Evolutionary conservation across 345 rosid genomes (phyloP).

Genomic region (Durio zibethinus): DNA sequence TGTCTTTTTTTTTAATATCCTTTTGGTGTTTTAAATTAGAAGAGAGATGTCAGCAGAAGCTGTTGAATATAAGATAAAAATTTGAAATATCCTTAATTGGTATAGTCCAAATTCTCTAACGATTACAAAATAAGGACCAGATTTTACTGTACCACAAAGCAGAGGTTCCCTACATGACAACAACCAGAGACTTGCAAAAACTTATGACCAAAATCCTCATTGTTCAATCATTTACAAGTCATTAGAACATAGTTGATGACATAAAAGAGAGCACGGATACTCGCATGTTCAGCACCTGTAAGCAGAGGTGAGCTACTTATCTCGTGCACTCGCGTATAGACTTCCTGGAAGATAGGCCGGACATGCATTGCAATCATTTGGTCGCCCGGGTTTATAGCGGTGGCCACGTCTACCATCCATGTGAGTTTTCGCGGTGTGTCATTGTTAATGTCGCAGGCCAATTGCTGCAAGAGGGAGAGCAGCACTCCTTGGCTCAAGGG

Average conservation of each 20-base stretch:
- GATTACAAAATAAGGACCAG: constrained; percentile 6
- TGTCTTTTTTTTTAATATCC: too few relatives aligned
- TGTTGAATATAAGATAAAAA: too few relatives aligned
- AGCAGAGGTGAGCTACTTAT: constrained; percentile 43
- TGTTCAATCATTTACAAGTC: constrained; percentile 47
- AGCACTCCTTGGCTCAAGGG: constrained; percentile 91
- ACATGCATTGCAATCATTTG: constrained; percentile 57
- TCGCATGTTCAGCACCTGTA: constrained; percentile 41
- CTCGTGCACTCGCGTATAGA: constrained; percentile 55
- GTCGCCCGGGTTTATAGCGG: constrained; percentile 71
- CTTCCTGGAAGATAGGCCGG: constrained; percentile 74
- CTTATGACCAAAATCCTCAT: not conserved
- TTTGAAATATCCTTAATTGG: not conserved
- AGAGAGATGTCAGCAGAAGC: too few relatives aligned
- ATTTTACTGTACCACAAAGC: not conserved
- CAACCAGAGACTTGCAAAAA: not conserved
- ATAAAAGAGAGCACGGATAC: constrained; percentile 60
- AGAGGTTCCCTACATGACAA: not conserved
- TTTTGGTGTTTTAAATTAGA: too few relatives aligned
- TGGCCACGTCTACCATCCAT: constrained; percentile 84
- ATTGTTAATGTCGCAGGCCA: constrained; percentile 68
- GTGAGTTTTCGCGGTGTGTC: constrained; percentile 56
- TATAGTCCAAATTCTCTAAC: not conserved
- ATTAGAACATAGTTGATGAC: constrained; percentile 66
- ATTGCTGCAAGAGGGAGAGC: constrained; percentile 77